Base-by-base conservation (phyloP, 768 basidiomycete genomes). In the Auriscalpium microsporum region DNA sequence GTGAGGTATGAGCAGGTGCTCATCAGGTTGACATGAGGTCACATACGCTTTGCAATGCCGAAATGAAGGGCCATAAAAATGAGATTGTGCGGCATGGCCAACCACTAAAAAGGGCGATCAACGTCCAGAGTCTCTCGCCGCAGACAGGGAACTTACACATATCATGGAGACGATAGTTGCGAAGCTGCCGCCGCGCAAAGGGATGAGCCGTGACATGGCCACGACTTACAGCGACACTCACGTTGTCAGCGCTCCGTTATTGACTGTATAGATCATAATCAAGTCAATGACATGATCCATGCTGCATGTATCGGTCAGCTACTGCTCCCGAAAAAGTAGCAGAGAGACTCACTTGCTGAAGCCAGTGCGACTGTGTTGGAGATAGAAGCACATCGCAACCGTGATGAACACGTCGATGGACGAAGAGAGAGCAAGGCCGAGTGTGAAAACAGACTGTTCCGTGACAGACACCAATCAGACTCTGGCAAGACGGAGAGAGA, bases 41-140 rank as follows among this genome's bases (percentile, higher is more conserved):
- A 19, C 50, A 53, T 52, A 63, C 62, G 50, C 47, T 63, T 63
- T 33, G 48, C 45, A 38, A 63, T 61, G 6, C 37, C 53, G 36
- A 63, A 63, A 54, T 63, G 62, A 9, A 63, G 28, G 11, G 56
- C 59, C 46, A 63, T 54, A 35, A 63, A 63, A 37, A 63, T 35
- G 21, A 63, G 60, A 40, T 54, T 61, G 4, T 54, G 37, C 9
- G 21, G 49, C 55, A 55, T 55, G n/a, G 48, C 35, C 9, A 61
- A 50, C 56, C 56, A 61, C 62, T 63, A n/a, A 47, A 5, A 19
- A 34, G 45, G 34, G 33, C 28, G 28, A 28, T 28, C 28, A 28
- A 7, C 28, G 28, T 28, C 28, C 2, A 7, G 28, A 28, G 28
- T 28, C 28, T 28, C 5, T 28, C 28, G 28, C 28, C 28, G 28